phyloP scores from a whole-genome alignment of 306 rosid genomes.

The Vicia sativa region DNA sequence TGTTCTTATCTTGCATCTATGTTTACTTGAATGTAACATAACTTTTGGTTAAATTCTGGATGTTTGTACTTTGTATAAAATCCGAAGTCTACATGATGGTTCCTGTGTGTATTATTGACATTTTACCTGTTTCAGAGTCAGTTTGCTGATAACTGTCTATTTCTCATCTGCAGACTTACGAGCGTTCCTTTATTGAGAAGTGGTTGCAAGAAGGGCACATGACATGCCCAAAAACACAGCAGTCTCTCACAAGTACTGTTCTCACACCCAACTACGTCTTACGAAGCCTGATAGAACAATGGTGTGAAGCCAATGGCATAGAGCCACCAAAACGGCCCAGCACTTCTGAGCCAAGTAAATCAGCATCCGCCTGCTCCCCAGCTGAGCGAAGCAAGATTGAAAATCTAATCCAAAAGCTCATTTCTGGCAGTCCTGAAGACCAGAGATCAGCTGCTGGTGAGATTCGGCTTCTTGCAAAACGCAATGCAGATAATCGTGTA shows the following conservation, averaged over 20 bases:
- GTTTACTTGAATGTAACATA: constrained; percentile 28
- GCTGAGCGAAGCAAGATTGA: constrained; percentile 80
- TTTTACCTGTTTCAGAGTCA: constrained; percentile 29
- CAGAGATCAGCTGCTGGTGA: constrained; percentile 91
- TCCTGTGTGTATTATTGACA: constrained; percentile 19
- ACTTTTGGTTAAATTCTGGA: constrained; percentile 16
- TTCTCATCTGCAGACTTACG: constrained; percentile 78
- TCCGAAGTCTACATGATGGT: constrained; percentile 18
- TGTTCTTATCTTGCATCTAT: constrained; percentile 10
- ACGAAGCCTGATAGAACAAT: constrained; percentile 90
- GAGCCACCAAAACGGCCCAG: constrained; percentile 91
- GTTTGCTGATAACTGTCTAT: constrained; percentile 32
- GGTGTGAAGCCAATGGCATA: constrained; percentile 97
- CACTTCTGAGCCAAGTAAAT: constrained; percentile 62
- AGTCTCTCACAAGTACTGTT: constrained; percentile 66
- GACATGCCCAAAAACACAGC: constrained; percentile 96
- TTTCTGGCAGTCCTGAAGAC: constrained; percentile 70
- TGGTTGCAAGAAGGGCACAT: constrained; percentile 90
- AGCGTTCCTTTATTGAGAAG: constrained; percentile 90
- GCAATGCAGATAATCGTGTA: constrained; percentile 94
- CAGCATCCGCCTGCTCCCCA: constrained; percentile 69
- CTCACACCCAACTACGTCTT: constrained; percentile 94
- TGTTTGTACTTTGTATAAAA: constrained; percentile 16
- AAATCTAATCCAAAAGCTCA: constrained; percentile 68
- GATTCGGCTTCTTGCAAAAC: constrained; percentile 97